Conservation (phyloP, 345 rosid genomes). For the Citrus sp. region DNA sequence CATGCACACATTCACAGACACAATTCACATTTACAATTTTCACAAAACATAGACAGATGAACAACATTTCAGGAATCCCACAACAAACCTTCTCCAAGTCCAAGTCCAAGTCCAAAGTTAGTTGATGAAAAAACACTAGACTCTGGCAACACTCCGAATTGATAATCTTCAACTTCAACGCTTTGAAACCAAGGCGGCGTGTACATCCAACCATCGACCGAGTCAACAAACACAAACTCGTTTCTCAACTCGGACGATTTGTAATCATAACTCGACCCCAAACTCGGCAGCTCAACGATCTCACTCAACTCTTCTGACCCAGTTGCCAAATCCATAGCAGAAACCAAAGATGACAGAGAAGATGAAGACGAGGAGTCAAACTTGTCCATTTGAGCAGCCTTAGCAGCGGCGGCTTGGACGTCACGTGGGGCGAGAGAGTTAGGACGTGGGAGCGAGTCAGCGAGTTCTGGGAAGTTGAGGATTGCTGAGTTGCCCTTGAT, state of each 20-base stretch:
- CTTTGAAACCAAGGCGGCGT: constrained; percentile 44
- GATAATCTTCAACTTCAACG: constrained; percentile 36
- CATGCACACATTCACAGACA: constrained; percentile 2
- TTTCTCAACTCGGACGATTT: constrained; percentile 31
- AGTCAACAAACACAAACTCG: constrained; percentile 50
- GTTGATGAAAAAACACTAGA: constrained; percentile 1
- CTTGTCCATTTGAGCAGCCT: constrained; percentile 73
- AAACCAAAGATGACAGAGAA: constrained; percentile 45
- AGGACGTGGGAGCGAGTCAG: constrained; percentile 66
- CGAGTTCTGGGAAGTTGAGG: constrained; percentile 85
- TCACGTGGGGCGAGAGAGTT: constrained; percentile 74
- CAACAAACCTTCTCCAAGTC: constrained; percentile 25
- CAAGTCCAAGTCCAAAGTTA: neutral
- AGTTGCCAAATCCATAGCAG: constrained; percentile 47
- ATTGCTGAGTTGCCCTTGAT: constrained; percentile 79
- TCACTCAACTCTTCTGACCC: constrained; percentile 66
- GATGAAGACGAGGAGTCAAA: constrained; percentile 28
- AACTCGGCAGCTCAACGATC: constrained; percentile 77
- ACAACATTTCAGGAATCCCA: constrained; percentile 17
- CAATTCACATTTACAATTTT: neutral
- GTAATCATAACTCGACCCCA: constrained; percentile 38
- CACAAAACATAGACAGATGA: neutral
- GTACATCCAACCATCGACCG: constrained; percentile 40
- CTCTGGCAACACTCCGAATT: constrained; percentile 5
- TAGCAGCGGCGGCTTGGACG: constrained; percentile 86